These are phyloP conservation scores for Yarrowia porcina DNA, from an alignment of 805 yeast species.

Conservation along the genomic window DNA sequence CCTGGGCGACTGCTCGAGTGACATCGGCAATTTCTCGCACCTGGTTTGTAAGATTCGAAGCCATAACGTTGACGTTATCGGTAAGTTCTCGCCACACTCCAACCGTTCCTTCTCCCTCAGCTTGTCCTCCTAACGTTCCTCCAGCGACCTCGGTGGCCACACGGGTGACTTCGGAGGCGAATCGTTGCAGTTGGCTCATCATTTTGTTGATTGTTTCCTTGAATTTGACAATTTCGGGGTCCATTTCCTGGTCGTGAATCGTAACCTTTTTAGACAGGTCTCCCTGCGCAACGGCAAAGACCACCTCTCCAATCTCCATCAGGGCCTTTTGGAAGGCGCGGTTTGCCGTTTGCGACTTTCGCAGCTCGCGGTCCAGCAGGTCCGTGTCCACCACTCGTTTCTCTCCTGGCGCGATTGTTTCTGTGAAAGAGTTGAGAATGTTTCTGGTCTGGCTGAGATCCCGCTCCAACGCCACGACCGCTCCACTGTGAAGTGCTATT, in stretches of 20 bases:
- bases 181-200: slow-evolving; percentile 83
- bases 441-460: slow-evolving; percentile 38
- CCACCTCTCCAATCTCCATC: slow-evolving; percentile 79
- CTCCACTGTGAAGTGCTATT: slow-evolving; percentile 38
- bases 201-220: slow-evolving; percentile 79
- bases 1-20: slow-evolving; percentile 82
- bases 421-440: slow-evolving; percentile 37
- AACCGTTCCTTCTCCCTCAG: slow-evolving; percentile 75
- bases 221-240: slow-evolving; percentile 75
- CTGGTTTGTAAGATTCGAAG: slow-evolving; percentile 79
- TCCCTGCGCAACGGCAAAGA: slow-evolving; percentile 85
- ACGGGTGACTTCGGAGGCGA: slow-evolving; percentile 76
- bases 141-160: slow-evolving; percentile 89
- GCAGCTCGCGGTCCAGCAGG: slow-evolving; percentile 40
- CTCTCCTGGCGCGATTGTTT: slow-evolving; percentile 35
- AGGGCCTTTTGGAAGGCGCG: slow-evolving; percentile 65
- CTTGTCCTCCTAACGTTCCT: slow-evolving; percentile 88
- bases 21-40: slow-evolving; percentile 89
- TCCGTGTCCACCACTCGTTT: slow-evolving; percentile 36
- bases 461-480: slow-evolving; percentile 37
- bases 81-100: slow-evolving; percentile 87
- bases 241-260: slow-evolving; percentile 65
- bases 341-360: slow-evolving; percentile 52
- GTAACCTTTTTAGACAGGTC: slow-evolving; percentile 78
- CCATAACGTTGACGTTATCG: slow-evolving; percentile 88